Base-by-base conservation (phyloP, 2,329 filamentous ascomycete genomes). In the Penicillium sp. region DNA sequence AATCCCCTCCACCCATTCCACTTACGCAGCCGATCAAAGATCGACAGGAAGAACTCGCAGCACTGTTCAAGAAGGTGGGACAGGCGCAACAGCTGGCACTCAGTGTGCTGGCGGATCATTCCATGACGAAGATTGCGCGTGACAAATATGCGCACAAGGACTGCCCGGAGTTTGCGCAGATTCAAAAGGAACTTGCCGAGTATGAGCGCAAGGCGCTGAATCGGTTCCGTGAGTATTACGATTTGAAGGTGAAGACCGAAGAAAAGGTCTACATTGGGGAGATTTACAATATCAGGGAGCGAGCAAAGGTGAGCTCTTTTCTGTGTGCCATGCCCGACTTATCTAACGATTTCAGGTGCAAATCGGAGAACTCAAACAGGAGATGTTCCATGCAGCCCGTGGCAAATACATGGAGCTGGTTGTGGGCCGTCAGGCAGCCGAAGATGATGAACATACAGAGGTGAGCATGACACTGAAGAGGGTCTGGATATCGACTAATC, bases 21-120 rank as follows among this genome's bases (percentile, higher is more conserved):
- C 58, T 65, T 33, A 66, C 71, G 33, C 63, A 71, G 54, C 64
- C 67, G 31, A 64, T 74, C 23, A 67, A 69, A 46, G 63, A 70
- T 37, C 68, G 73, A 8, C 71, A 75, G 57, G 66, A 67, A 13
- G 71, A 75, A 51, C 50, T 76, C 32, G 70, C 72, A 38, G 64
- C 65, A 25, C 65, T 69, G 7, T 76, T 72, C 53, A 72, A 68
- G 49, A 67, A 64, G 43, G 65, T 76, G 10, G 72, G 69, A 24
- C 61, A 66, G 20, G 70, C 67, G 4, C 73, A 76, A 50, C 60
- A 66, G 43, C 55, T 73, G 27, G 68, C 73, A 10, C 59, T 76
- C 41, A 65, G 64, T 24, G 62, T 72, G 9, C 52, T 75, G 42
- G 71, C 72, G 4, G 64, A 61, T 12, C 67, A 71, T 24, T 67